Conservation (phyloP, 768 basidiomycete species). For the Suillus brevipes region DNA sequence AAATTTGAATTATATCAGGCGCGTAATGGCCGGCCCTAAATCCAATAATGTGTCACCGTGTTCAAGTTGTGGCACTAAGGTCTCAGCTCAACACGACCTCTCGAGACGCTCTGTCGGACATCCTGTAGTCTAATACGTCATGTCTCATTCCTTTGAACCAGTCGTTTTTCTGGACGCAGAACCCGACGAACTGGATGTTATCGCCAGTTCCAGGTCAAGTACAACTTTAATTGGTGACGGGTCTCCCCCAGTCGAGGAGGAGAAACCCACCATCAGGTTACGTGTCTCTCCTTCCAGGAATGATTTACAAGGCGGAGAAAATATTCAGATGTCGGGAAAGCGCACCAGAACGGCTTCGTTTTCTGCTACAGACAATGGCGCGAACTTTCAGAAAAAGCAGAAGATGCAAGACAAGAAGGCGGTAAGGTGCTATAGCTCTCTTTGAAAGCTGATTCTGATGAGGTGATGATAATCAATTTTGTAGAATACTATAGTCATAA, state of each 20-base stretch:
- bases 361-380: slow-evolving; percentile 3
- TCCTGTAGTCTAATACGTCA: background rate
- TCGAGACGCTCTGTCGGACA: background rate
- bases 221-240: slow-evolving; percentile 30
- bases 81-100: background rate
- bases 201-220: slow-evolving; percentile 25
- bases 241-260: slow-evolving; percentile 20
- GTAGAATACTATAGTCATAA: slow-evolving; percentile 43
- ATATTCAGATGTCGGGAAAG: slow-evolving; percentile 11
- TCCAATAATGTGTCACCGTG: slow-evolving; percentile 1
- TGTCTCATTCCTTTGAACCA: background rate
- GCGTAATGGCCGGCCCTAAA: slow-evolving; percentile 7
- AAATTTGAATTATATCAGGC: background rate
- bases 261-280: slow-evolving; percentile 8
- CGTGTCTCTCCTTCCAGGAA: slow-evolving; percentile 13
- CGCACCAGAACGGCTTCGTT: slow-evolving; percentile 18
- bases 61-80: background rate
- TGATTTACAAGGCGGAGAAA: background rate
- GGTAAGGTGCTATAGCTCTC: slow-evolving; percentile 26
- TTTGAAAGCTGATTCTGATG: background rate
- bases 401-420: slow-evolving; percentile 41
- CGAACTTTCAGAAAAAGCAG: slow-evolving; percentile 26
- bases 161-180: background rate
- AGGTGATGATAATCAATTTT: background rate
- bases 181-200: slow-evolving; percentile 32